Evolutionary conservation across 768 basidiomycete species (phyloP).

Genomic region (Termitomyces eurrhizus): DNA sequence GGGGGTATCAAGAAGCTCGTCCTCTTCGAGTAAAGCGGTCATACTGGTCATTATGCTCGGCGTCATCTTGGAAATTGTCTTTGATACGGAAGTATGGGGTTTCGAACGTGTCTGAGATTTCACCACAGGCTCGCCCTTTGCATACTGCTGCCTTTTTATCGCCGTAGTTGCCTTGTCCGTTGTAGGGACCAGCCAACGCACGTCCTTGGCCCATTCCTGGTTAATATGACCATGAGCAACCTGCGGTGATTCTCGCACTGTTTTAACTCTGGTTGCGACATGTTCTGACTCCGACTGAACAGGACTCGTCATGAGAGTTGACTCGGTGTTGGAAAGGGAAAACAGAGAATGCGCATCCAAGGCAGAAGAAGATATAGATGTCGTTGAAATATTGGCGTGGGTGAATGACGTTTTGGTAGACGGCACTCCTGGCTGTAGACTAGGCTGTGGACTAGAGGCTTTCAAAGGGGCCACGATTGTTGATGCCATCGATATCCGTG

Average conservation of each 20-base stretch:
- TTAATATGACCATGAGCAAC: slow-evolving; percentile 30
- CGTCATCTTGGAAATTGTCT: slow-evolving; percentile 30
- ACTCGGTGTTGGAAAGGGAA: slow-evolving; percentile 31
- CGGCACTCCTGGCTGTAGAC: slow-evolving; percentile 13
- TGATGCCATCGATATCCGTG: slow-evolving; percentile 44
- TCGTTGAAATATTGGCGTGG: slow-evolving; percentile 25
- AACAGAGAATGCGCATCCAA: slow-evolving; percentile 39
- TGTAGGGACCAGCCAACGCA: slow-evolving; percentile 52
- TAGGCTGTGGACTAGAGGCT: slow-evolving; percentile 21
- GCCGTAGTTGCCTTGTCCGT: slow-evolving; percentile 19
- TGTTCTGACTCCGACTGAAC: slow-evolving; percentile 28
- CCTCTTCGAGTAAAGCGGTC: slow-evolving; percentile 50
- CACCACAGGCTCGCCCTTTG: slow-evolving; percentile 4
- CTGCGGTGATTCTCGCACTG: slow-evolving; percentile 16
- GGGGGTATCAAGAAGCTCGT: slow-evolving; percentile 35
- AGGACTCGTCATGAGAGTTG: slow-evolving; percentile 33
- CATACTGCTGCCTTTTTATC: slow-evolving; percentile 6
- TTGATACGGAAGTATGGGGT: slow-evolving; percentile 19
- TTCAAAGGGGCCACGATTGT: slow-evolving; percentile 22
- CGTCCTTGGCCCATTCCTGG: slow-evolving; percentile 66
- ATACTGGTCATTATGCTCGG: slow-evolving; percentile 48
- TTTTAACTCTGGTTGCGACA: slow-evolving; percentile 13
- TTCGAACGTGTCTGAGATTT: slow-evolving; percentile 19
- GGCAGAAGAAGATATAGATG: slow-evolving; percentile 37
- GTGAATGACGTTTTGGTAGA: slow-evolving; percentile 20